Base-by-base conservation (phyloP, 345 rosid species). In the Luvunga scandens region DNA sequence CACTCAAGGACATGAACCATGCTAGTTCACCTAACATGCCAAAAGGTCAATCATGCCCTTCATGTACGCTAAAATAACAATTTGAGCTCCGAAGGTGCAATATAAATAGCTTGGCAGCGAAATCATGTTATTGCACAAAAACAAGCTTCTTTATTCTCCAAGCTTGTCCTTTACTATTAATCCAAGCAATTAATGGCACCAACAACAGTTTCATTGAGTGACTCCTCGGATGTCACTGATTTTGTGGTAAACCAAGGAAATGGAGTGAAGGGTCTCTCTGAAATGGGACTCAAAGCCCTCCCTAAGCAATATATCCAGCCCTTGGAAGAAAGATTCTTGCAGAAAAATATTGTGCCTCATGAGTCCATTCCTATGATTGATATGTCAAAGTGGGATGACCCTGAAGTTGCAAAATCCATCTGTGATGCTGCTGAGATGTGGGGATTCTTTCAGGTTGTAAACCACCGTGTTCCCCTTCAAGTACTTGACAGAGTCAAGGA, bases 401-500 rank as follows among this genome's bases (percentile, higher is more conserved):
- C 66, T 1, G 75, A 36, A 57, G 78, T 87, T 56, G 84, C 86
- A 28, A 77, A 84, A 70, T 87, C 86, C 0, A 75, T 87, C 6
- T 85, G 90, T 64, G 84, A 85, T 7, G 91, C 91, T 62, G 90
- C 89, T 7, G 86, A 81, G 84, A 81, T 71, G 53, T 87, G 87
- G 87, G 91, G 91, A 9, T 85, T 87, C 82, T 85, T 89, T 22
- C 92, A 89, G 76, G 82, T 87, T n/a, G 81, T 85, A 28, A 85
- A 87, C 12, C 92, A 89, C 69, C 87, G 90, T 0, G 84, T 89
- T 13, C 86, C 91, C 0, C 36, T 81, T 33, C 83, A 87, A 27
- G 85, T 87, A 14, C 86, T 89, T 38, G 84, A 87, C 0, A 77
- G 81, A 9, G 86, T 87, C 2, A 80, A 85, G 62, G 78, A 76